Evolutionary conservation across 78 protist genomes (phyloP), one percentile per base, ranked within the genome.

Genomic region (Planoprotostelium fungivorum): DNA sequence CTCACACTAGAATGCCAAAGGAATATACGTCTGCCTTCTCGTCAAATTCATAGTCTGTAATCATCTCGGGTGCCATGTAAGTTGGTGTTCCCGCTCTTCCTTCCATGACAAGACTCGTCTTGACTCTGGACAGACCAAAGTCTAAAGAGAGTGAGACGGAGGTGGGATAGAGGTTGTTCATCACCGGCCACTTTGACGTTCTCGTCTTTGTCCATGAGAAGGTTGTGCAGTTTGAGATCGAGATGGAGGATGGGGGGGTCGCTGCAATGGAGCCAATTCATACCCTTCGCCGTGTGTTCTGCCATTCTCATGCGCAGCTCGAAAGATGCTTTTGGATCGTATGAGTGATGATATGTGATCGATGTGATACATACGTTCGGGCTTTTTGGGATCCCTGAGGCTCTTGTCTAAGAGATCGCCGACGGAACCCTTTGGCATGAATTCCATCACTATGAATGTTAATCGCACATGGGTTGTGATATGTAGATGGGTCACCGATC

Each of bases 51-150:
- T 88, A 37, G 25, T 90, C 89, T 0, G 84, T 29, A 16, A 93
- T 37, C 94, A 93, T 93, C 87, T 93, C 91, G 37, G 94, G 93
- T 10, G 93, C 90, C 95, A 93, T 93, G 29, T 93, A 93, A 0
- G 89, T 63, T 31, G 93, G 93, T 38, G 95, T 90, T 51, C 95
- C 95, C 0, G 91, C 92, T 89, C 90, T 91, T 35, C 95, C 95
- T 0, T 38, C 83, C 0, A 86, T 35, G 34, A 51, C 84, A 0
- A 88, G 36, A 25, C 84, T 90, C 34, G 35, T 39, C 84, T 90
- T 90, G 36, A 93, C 89, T 84, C 89, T 87, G 9, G 84, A 35
- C 25, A 93, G 25, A 90, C 95, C 95, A 84, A 93, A 63, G 36
- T 36, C 36, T 36, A 85, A 5, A 85, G 37, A 85, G n/a, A 25